These are phyloP conservation scores for Phytophthora fragariae DNA, from an alignment of 352 stramenopile genomes.

Conservation along the genomic window DNA sequence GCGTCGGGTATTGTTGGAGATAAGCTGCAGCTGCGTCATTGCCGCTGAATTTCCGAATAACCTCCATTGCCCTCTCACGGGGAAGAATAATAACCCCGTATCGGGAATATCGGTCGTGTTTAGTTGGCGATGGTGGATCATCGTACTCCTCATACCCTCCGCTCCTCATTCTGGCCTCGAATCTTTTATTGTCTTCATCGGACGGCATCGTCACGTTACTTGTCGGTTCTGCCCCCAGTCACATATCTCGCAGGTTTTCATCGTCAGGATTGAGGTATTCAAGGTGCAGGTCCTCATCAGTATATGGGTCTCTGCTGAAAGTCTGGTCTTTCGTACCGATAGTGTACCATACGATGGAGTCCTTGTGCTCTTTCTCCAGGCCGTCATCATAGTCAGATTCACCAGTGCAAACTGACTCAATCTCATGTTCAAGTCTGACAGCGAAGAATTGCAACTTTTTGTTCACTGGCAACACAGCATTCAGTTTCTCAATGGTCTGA, in stretches of 20 bases:
- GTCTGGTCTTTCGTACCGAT: background rate
- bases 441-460: background rate
- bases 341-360: background rate
- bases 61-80: background rate
- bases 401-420: background rate
- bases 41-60: background rate
- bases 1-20: background rate
- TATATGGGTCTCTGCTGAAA: background rate
- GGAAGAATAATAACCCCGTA: background rate
- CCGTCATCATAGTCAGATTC: background rate
- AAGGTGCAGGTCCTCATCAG: background rate
- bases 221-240: background rate
- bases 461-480: background rate
- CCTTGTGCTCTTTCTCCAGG: background rate
- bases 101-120: background rate
- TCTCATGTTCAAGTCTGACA: background rate
- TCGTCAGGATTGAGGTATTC: background rate
- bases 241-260: background rate
- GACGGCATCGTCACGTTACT: background rate
- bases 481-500: background rate
- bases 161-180: background rate
- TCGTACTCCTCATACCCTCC: background rate
- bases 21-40: background rate
- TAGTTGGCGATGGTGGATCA: background rate
- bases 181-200: background rate